Evolutionary conservation across 2,329 filamentous ascomycete genomes (phyloP).

Genomic region (Monosporascus sp.): DNA sequence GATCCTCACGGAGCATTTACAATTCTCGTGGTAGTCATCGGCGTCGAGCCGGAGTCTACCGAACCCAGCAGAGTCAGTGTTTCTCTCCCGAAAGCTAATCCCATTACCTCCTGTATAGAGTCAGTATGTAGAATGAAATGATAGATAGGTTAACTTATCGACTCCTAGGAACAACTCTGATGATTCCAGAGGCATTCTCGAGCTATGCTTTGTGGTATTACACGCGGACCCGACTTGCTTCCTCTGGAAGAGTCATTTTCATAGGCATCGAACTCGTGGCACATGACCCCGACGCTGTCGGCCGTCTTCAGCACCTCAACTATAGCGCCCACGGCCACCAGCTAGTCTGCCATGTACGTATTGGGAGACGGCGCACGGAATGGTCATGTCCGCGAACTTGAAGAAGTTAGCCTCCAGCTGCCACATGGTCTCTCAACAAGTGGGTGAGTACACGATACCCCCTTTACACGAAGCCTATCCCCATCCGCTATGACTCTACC

Average conservation of each 20-base stretch:
- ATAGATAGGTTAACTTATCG: constrained; percentile 20
- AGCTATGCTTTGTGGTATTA: constrained; percentile 33
- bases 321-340: constrained; percentile 52
- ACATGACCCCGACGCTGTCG: constrained; percentile 54
- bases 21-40: no score
- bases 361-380: constrained; percentile 39
- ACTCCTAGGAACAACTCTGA: constrained; percentile 23
- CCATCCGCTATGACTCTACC: constrained; percentile 39
- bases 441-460: no score
- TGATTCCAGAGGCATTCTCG: constrained; percentile 41
- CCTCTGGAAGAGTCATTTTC: constrained; percentile 26
- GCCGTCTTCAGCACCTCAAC: constrained; percentile 50
- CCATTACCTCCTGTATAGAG: not conserved
- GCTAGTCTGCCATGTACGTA: constrained; percentile 54
- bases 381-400: constrained; percentile 55
- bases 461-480: no score
- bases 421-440: constrained; percentile 34
- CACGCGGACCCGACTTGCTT: constrained; percentile 3
- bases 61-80: no score
- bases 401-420: constrained; percentile 64
- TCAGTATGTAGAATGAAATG: not conserved
- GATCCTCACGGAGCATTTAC: no score
- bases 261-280: constrained; percentile 23
- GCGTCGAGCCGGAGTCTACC: no score
- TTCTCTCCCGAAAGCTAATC: no score